phyloP scores from a whole-genome alignment of 805 yeast species.

The Metschnikowia aberdeeniae region DNA sequence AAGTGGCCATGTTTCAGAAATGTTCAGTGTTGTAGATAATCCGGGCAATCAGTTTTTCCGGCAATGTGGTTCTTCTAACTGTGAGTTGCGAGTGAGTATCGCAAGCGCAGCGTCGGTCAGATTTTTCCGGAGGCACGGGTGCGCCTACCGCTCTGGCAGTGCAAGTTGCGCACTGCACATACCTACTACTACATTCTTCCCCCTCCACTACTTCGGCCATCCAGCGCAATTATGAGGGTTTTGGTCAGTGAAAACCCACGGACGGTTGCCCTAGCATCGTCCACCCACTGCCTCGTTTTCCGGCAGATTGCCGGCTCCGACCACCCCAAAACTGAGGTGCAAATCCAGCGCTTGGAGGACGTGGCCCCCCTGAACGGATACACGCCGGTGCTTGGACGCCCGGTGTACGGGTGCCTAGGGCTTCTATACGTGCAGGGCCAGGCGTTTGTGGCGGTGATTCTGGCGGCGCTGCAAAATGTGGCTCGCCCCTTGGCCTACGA shows the following conservation, averaged over 20 bases:
- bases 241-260: constrained; percentile 16
- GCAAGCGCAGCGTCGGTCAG: background rate
- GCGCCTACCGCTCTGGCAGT: background rate
- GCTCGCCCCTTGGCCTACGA: constrained; percentile 82
- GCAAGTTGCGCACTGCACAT: constrained; percentile 1
- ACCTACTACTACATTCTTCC: background rate
- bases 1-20: constrained; percentile 10
- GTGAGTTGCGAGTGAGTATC: background rate
- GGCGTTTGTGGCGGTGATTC: constrained; percentile 72
- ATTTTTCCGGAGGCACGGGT: constrained; percentile 6
- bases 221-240: constrained; percentile 10
- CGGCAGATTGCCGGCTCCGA: constrained; percentile 9
- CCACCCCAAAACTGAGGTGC: constrained; percentile 36
- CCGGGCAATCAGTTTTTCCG: too few species aligned
- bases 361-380: constrained; percentile 38
- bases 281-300: constrained; percentile 16
- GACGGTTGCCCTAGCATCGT: constrained; percentile 14
- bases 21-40: background rate
- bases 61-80: background rate
- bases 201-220: background rate
- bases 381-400: constrained; percentile 33
- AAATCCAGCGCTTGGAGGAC: constrained; percentile 36
- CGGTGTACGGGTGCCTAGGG: constrained; percentile 71
- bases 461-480: constrained; percentile 62
- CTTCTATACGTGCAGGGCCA: constrained; percentile 65